Evolutionary conservation across 345 rosid genomes (phyloP), one percentile per base, ranked within the genome.

Genomic region (Citrus medica): DNA sequence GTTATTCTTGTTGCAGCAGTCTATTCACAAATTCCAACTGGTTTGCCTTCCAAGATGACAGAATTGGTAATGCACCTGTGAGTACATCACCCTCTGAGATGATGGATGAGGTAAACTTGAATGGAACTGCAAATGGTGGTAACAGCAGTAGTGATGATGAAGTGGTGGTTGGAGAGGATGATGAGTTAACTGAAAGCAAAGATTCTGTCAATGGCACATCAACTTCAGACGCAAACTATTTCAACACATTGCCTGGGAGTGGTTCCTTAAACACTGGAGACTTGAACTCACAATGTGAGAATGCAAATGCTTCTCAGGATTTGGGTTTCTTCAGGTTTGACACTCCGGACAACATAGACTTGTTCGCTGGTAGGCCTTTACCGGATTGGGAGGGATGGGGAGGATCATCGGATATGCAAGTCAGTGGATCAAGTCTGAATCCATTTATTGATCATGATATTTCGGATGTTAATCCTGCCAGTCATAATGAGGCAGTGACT

Each of bases 321-420:
- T 22, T 82, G 24, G 82, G 83, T 58, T 87, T 90, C 76, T 90
- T 89, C 73, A 83, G 89, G 84, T 89, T 91, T 78, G 95, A 88
- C 61, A 76, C 85, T 28, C 81, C 91, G 3, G 88, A 85, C 66
- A 86, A 83, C 21, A 88, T 89, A 75, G 95, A 88, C 76, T 71
- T 89, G 76, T 89, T 86, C 75, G 87, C 81, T 51, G 92, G 79
- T 48, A 83, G 92, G 77, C 76, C 94, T 58, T 78, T 87, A 78
- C 93, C 93, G 3, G 98, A 89, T 75, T 96, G 99, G 99, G 98
- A 89, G 3, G 91, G 92, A 48, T 96, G 98, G 99, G 89, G 89
- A 27, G 92, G 87, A 80, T 22, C 92, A 73, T 79, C 90, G 4
- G 92, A 84, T 83, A 73, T 90, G 90, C 92, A 85, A 80, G 73